Percentiles rank a stretch among this genome's conserved stretches.
phyloP scores from a whole-genome alignment of 331 rosid genomes.

The Acacia pycnantha region DNA sequence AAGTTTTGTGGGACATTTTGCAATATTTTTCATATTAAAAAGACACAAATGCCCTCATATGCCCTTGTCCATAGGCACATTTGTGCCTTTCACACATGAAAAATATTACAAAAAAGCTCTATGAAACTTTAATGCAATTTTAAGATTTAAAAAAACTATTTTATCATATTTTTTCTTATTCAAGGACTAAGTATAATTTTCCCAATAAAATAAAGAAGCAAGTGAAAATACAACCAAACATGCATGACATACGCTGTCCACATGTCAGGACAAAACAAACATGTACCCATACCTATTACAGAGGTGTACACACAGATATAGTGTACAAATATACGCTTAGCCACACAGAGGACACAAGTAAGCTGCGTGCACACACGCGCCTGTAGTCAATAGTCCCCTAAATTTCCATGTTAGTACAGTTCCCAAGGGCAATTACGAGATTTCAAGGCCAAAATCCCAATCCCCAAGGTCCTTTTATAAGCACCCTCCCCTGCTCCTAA shows the following conservation, averaged over 20 bases:
- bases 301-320: neutral
- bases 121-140: no score
- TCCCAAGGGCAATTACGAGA: constrained; percentile 13
- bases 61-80: no score
- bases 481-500: neutral
- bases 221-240: neutral
- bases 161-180: no score
- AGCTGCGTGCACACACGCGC: neutral
- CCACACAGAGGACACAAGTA: neutral
- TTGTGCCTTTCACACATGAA: no score
- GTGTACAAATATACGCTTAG: neutral
- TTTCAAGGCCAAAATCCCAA: neutral
- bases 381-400: neutral
- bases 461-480: constrained; percentile 15
- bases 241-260: neutral
- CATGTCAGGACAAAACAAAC: neutral
- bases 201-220: no score
- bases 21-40: no score
- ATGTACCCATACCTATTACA: neutral
- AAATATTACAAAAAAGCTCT: no score
- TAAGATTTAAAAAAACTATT: no score
- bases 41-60: no score
- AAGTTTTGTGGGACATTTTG: no score
- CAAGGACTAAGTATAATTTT: no score
- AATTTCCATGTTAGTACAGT: neutral